Evolutionary conservation across 2,329 filamentous ascomycete genomes (phyloP).

Genomic region (Talaromyces pinophilus): DNA sequence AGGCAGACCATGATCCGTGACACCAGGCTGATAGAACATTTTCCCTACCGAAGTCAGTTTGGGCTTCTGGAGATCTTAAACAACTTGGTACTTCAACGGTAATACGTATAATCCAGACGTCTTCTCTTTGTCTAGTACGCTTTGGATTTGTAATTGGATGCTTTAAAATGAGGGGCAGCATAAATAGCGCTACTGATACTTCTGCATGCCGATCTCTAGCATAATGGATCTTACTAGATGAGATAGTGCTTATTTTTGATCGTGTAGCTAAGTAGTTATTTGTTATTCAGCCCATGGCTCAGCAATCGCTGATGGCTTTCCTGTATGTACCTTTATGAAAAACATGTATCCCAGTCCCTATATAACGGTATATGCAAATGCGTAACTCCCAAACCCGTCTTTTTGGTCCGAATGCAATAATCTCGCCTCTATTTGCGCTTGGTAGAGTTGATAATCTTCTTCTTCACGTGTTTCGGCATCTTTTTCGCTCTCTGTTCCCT

Average conservation of each 20-base stretch:
- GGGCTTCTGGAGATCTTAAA: no score
- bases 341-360: not conserved
- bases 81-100: not conserved
- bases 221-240: not conserved
- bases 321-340: not conserved
- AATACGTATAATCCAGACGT: no score
- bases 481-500: slow-evolving; percentile 90
- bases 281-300: not conserved
- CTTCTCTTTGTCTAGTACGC: not conserved
- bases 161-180: not conserved
- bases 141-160: not conserved
- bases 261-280: not conserved
- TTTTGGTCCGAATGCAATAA: not conserved
- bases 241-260: not conserved
- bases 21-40: slow-evolving; percentile 44
- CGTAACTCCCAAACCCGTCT: not conserved
- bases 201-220: not conserved
- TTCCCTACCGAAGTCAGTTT: no score
- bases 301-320: not conserved
- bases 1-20: slow-evolving; percentile 54
- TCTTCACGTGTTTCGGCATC: slow-evolving; percentile 96
- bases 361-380: slow-evolving; percentile 13
- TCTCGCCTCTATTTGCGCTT: slow-evolving; percentile 39
- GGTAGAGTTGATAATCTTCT: slow-evolving; percentile 67
- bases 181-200: not conserved